Evolutionary conservation across 495 filamentous ascomycete species (phyloP).

Genomic region (Aspergillus cavernicola): DNA sequence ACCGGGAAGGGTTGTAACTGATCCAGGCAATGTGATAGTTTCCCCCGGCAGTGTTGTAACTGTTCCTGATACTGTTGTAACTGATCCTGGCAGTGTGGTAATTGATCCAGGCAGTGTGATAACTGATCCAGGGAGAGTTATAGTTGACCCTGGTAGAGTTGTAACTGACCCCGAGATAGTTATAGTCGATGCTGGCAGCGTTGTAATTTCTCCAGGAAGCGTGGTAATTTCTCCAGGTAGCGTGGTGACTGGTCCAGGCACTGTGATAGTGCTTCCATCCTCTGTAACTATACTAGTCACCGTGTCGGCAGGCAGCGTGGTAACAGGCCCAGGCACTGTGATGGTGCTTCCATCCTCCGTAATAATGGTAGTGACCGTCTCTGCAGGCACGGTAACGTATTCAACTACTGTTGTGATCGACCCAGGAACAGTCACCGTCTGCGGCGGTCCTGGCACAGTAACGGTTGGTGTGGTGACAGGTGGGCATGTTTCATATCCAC

Average conservation of each 20-base stretch:
- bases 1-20: constrained; percentile 3
- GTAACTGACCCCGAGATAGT: background rate
- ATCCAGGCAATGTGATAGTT: background rate
- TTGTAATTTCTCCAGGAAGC: background rate
- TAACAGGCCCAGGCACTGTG: constrained; percentile 9
- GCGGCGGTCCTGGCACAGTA: background rate
- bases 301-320: background rate
- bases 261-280: background rate
- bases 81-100: background rate
- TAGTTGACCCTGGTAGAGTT: constrained; percentile 15
- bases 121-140: background rate
- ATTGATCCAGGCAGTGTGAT: background rate
- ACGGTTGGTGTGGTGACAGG: background rate
- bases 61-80: constrained; percentile 12
- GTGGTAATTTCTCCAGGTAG: constrained; percentile 18
- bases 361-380: background rate
- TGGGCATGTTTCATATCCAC: no score
- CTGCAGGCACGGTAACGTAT: constrained; percentile 15
- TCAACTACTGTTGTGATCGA: constrained; percentile 17
- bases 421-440: constrained; percentile 5
- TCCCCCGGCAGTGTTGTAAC: constrained; percentile 6
- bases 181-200: constrained; percentile 7
- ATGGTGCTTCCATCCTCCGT: background rate
- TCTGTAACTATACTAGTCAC: background rate
- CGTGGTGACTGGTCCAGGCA: constrained; percentile 5